Evolutionary conservation across 1,139 yeast species (phyloP).

Genomic region (Kodamaea fungicola): DNA sequence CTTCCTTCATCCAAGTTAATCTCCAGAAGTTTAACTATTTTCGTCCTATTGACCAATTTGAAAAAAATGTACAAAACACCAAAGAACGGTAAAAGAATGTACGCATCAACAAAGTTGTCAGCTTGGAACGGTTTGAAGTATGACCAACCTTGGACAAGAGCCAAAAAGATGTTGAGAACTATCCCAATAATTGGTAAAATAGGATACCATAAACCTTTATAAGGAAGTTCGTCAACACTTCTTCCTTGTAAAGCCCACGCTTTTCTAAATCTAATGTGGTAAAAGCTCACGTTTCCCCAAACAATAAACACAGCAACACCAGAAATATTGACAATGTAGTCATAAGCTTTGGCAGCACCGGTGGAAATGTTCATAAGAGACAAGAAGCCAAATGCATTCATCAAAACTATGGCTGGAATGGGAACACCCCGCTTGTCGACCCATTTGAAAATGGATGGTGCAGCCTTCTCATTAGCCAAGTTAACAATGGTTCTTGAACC

Average conservation of each 20-base stretch:
- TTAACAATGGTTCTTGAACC: constrained; percentile 51
- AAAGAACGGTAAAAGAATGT: constrained; percentile 59
- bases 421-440: constrained; percentile 51
- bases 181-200: constrained; percentile 50
- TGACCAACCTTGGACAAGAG: constrained; percentile 69
- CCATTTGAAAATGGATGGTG: constrained; percentile 41
- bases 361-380: constrained; percentile 49
- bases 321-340: constrained; percentile 50
- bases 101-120: constrained; percentile 61
- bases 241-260: constrained; percentile 51
- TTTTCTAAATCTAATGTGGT: constrained; percentile 46
- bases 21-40: constrained; percentile 36
- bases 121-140: constrained; percentile 59
- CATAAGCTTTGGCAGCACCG: constrained; percentile 53
- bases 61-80: constrained; percentile 38
- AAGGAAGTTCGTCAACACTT: constrained; percentile 49
- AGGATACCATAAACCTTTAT: constrained; percentile 52
- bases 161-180: constrained; percentile 48
- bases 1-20: constrained; percentile 48
- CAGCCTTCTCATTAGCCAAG: constrained; percentile 48
- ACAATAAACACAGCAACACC: constrained; percentile 59
- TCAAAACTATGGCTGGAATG: constrained; percentile 44
- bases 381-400: constrained; percentile 48
- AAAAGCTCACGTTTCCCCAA: constrained; percentile 44
- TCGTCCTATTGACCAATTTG: constrained; percentile 41